A percentile compares a stretch with the other conserved stretches of the same genome.
These are phyloP conservation scores for Lasiosphaeris hirsuta DNA, from an alignment of 495 filamentous ascomycete species.

Conservation along the genomic window DNA sequence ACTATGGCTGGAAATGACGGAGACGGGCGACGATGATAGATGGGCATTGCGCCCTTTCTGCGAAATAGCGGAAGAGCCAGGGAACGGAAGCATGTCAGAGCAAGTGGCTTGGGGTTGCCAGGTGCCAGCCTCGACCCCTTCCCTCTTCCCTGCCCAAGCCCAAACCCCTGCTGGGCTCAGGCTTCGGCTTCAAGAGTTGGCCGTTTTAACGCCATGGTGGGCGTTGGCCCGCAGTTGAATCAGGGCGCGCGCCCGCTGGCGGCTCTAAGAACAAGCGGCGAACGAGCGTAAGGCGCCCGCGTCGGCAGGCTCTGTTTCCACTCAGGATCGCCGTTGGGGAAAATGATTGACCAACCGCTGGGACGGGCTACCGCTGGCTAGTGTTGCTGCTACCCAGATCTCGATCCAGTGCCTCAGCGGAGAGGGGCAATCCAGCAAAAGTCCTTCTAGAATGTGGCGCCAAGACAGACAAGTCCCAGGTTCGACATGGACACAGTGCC, in stretches of 20 bases:
- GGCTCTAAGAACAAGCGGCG: too few species aligned
- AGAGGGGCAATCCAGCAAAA: slow-evolving; percentile 12
- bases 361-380: slow-evolving; percentile 2
- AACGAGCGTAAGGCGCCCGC: neutral
- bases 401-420: slow-evolving; percentile 21
- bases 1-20: too few species aligned
- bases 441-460: slow-evolving; percentile 25
- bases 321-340: slow-evolving; percentile 13
- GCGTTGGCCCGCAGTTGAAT: neutral
- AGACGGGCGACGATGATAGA: too few species aligned
- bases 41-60: too few species aligned
- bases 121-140: too few species aligned
- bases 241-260: neutral
- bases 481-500: neutral
- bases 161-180: too few species aligned
- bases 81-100: too few species aligned
- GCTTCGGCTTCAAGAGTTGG: too few species aligned
- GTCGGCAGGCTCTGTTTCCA: neutral
- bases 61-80: too few species aligned
- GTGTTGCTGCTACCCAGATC: slow-evolving; percentile 13
- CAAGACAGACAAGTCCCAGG: slow-evolving; percentile 11
- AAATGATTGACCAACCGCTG: slow-evolving; percentile 13
- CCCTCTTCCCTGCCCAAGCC: too few species aligned
- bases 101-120: too few species aligned
- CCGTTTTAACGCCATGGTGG: too few species aligned